Evolutionary conservation across 495 filamentous ascomycete species (phyloP), one percentile per base, ranked within the genome.

Genomic region (Aspergillus nidulans): DNA sequence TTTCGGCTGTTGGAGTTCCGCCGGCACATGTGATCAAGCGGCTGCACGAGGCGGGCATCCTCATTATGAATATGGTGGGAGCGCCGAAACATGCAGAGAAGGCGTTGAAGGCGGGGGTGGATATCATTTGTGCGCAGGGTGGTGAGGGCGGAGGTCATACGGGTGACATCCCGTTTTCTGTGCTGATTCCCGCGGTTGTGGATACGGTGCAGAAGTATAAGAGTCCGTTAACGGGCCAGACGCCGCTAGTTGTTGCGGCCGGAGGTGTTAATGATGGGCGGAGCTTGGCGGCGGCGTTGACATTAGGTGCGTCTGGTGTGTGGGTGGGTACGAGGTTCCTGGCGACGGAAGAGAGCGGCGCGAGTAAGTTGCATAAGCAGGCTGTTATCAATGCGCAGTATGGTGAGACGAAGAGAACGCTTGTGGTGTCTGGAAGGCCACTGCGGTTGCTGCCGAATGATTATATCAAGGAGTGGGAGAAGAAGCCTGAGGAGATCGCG

Each of bases 21-120:
- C 89, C 90, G 0, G 71, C 73, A 48, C 70, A 66, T 39, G 80
- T 88, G 3, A 82, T 96, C 26, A 81, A 88, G 62, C 66, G 80
- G 34, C 73, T 96, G 19, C 91, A 96, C 61, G 76, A 75, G 9
- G 86, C 83, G 0, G 88, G 87, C 1, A 85, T 96, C 26, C 64
- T 92, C 43, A 76, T 95, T 20, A 95, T 95, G 90, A 96, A 95
- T 66, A 96, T 96, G 91, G 90, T 95, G n/a, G 91, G 91, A 0
- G 83, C 86, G 46, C 90, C 90, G n/a, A 87, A 84, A 61, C 91
- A 96, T 67, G 90, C 90, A 0, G 79, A 81, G 62, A 94, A 95
- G 75, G 90, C 90, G 24, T 76, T 96, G 4, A 79, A 86, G 38
- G 77, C 82, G 0, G 91, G 90, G 10, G 88, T 91, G 15, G 90